Base-by-base conservation (phyloP, 306 rosid species). In the Lithocarpus polystachyus region DNA sequence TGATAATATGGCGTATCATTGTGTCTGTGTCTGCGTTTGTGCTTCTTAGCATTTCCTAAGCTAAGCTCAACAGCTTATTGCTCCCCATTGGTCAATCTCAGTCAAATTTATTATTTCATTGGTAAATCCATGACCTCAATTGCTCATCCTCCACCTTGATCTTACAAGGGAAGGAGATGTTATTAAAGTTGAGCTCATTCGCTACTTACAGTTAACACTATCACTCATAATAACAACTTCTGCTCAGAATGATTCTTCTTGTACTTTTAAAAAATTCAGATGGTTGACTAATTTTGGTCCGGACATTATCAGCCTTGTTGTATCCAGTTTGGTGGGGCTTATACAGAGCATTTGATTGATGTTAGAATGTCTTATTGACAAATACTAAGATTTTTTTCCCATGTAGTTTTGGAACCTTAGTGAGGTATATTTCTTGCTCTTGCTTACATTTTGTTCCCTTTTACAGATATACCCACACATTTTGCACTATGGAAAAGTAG, bases 401-500 rank as follows among this genome's bases (percentile, higher is more conserved):
- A 15, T 33, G 81, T 71, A 59, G 7, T 5, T 71, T 15, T 76
- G 71, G 52, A 53, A 74, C 68, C 72, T 75, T 40, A 45, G 40
- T 68, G 18, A 2, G 69, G 62, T 71, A 31, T 68, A 67, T 56
- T 18, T 53, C 64, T 13, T 68, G 75, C 53, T 84, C 80, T 56
- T 71, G 51, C 56, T 68, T 17, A 15, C 65, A 15, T 56, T 81
- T 75, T 82, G 78, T 74, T 84, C 62, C 76, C 73, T 83, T 81
- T 85, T 59, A 68, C 89, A 95, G 99, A 57, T 90, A 80, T 73
- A 79, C 82, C 98, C 99, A 56, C 99, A 95, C 83, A 71, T 95
- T 69, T 62, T 77, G 83, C 86, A 85, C 82, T 95, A 90, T 82
- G 95, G 99, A 29, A 89, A 87, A 91, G 89, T 90, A 72, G 92